Conservation (phyloP, 2,329 filamentous ascomycete species). For the Aphanocladium album region DNA sequence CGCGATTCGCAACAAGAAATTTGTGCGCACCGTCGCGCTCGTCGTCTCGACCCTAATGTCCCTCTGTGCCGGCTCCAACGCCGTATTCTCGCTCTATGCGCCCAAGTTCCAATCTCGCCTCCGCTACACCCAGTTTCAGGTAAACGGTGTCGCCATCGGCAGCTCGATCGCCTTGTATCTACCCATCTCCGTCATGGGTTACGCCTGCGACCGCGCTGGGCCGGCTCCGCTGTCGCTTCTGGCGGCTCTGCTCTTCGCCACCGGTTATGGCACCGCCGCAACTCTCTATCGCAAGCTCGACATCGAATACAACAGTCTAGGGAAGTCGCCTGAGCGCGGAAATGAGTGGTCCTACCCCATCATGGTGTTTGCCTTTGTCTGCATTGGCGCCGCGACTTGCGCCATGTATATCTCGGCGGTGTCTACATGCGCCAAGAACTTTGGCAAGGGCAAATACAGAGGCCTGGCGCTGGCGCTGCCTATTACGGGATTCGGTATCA, state of each 20-base stretch:
- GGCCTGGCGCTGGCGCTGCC: constrained; percentile 85
- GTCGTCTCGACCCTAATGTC: constrained; percentile 49
- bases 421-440: constrained; percentile 98
- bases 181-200: constrained; percentile 84
- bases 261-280: constrained; percentile 80
- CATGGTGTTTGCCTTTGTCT: constrained; percentile 82
- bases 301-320: constrained; percentile 39
- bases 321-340: constrained; percentile 34
- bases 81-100: constrained; percentile 90
- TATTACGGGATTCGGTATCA: constrained; percentile 88
- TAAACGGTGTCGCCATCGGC: constrained; percentile 84
- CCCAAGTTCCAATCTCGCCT: constrained; percentile 82
- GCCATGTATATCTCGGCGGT: constrained; percentile 86
- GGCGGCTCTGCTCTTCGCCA: constrained; percentile 68
- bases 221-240: constrained; percentile 71
- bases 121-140: constrained; percentile 83
- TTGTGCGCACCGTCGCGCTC: constrained; percentile 46
- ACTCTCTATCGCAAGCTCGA: constrained; percentile 59
- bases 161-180: constrained; percentile 87
- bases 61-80: constrained; percentile 85
- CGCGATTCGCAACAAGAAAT: constrained; percentile 24
- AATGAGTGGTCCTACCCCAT: constrained; percentile 65
- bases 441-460: constrained; percentile 80
- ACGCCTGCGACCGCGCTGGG: constrained; percentile 83
- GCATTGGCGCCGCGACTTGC: constrained; percentile 77